A percentile compares a stretch with the other conserved stretches of the same genome.
These are phyloP conservation scores for Ganoderma meredithae DNA, from an alignment of 1,284 basidiomycete species.

Conservation along the genomic window DNA sequence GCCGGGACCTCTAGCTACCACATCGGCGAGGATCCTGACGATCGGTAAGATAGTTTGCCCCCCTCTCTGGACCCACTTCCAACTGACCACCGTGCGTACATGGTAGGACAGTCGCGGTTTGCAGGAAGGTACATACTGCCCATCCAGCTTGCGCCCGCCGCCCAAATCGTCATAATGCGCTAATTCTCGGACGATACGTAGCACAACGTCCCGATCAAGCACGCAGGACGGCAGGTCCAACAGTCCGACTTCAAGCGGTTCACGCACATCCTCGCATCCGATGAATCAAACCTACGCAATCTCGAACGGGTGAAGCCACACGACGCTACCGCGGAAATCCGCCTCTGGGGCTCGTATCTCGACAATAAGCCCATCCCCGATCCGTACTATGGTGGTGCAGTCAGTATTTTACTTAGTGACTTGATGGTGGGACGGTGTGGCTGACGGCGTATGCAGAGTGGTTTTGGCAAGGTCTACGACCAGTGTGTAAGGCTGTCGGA, in stretches of 20 bases:
- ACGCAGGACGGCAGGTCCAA: conserved; percentile 65
- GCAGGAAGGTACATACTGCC: conserved; percentile 57
- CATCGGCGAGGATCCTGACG: conserved; percentile 74
- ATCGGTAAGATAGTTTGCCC: conserved; percentile 54
- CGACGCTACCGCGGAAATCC: conserved; percentile 63
- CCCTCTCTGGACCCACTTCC: neutral
- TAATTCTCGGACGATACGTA: conserved; percentile 37
- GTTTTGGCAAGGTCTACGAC: conserved; percentile 67
- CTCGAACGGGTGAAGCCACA: conserved; percentile 63
- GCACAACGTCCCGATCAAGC: conserved; percentile 67
- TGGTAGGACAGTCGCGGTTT: conserved; percentile 65
- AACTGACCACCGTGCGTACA: neutral
- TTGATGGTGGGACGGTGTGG: neutral
- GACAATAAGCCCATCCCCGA: conserved; percentile 72
- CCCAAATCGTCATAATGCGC: no score
- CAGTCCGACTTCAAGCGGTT: conserved; percentile 68
- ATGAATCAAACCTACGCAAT: conserved; percentile 68
- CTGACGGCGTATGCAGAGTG: conserved; percentile 45
- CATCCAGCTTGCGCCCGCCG: neutral
- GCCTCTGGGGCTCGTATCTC: conserved; percentile 78
- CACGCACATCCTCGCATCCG: conserved; percentile 76
- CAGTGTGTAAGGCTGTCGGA: conserved; percentile 73
- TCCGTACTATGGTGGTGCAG: conserved; percentile 78
- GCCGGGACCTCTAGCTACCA: conserved; percentile 80
- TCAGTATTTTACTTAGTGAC: conserved; percentile 42